phyloP scores from a whole-genome alignment of 2,329 filamentous ascomycete species.

The Arthroderma uncinatum region DNA sequence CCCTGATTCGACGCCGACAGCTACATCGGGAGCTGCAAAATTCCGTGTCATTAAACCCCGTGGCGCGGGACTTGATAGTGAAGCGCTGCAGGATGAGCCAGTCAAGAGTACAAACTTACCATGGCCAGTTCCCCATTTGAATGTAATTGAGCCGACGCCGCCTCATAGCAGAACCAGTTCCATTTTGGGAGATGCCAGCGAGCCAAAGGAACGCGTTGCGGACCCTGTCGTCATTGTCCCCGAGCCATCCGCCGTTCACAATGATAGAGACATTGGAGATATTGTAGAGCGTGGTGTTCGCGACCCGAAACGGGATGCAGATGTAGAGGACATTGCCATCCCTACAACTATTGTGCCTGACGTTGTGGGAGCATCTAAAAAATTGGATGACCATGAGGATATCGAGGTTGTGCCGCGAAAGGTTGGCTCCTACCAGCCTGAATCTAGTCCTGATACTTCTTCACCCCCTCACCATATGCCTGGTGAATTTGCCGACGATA shows the following conservation, averaged over 20 bases:
- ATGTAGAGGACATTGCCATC: not conserved
- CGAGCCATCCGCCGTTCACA: not conserved
- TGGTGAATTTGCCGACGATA: slow-evolving; percentile 48
- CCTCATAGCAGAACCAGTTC: slow-evolving; percentile 38
- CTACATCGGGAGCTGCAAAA: not conserved
- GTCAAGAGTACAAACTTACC: slow-evolving; percentile 20
- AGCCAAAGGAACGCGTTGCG: not conserved
- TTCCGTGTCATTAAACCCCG: not conserved
- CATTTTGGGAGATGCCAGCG: slow-evolving; percentile 20
- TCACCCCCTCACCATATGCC: slow-evolving; percentile 2
- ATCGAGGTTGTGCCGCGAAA: not conserved
- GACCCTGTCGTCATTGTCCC: not conserved
- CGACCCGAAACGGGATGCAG: not conserved
- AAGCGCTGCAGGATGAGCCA: not conserved
- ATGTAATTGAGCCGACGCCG: slow-evolving; percentile 48
- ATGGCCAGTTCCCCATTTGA: slow-evolving; percentile 43
- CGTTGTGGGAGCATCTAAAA: not conserved
- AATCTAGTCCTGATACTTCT: not conserved
- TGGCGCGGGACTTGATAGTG: not conserved
- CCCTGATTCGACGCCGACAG: slow-evolving; percentile 24
- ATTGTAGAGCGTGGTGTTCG: not conserved
- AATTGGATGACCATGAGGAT: not conserved
- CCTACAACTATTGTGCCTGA: not conserved
- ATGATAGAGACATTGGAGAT: not conserved
- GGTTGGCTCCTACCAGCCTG: too few relatives aligned